Percentiles rank a stretch among this genome's conserved stretches.
Evolutionary conservation across 2,329 filamentous ascomycete species (phyloP).

Genomic region (Ceratocystis alfenasii): DNA sequence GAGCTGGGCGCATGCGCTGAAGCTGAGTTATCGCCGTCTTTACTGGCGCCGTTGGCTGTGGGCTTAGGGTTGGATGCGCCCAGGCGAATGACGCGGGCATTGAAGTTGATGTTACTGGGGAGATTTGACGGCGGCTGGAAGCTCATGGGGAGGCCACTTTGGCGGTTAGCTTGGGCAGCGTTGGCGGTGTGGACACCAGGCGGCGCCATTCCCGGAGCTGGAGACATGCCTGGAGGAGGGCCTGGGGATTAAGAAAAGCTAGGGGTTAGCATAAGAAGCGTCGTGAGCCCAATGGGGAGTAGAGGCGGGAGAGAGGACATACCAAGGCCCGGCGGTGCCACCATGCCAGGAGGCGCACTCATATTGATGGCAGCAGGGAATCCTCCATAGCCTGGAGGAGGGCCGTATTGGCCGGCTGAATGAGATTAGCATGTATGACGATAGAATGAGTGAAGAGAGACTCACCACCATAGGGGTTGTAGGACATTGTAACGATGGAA

Average conservation of each 20-base stretch:
- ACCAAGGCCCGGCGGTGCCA: constrained; percentile 74
- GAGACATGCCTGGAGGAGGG: constrained; percentile 67
- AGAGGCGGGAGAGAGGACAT: constrained; percentile 30
- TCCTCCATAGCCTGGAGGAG: constrained; percentile 59
- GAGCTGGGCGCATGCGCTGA: constrained; percentile 10
- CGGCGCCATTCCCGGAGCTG: constrained; percentile 67
- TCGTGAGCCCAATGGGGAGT: constrained; percentile 10
- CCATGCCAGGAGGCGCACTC: constrained; percentile 51
- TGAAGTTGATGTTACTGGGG: constrained; percentile 89
- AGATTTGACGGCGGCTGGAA: constrained; percentile 86
- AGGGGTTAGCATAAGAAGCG: background rate
- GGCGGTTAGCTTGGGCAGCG: constrained; percentile 63
- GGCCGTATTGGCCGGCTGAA: constrained; percentile 25
- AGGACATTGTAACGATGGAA: constrained; percentile 36
- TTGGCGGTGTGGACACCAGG: constrained; percentile 67
- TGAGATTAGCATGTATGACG: constrained; percentile 8
- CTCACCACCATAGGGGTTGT: constrained; percentile 49
- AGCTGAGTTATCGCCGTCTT: constrained; percentile 36
- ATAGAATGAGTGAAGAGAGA: constrained; percentile 8
- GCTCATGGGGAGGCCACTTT: constrained; percentile 64
- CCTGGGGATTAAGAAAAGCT: constrained; percentile 36
- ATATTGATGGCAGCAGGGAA: constrained; percentile 49
- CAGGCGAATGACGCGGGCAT: constrained; percentile 86
- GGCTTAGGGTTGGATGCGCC: constrained; percentile 65
- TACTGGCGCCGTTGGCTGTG: constrained; percentile 30